phyloP scores from a whole-genome alignment of 2,329 filamentous ascomycete species.

The Fonsecaea erecta region DNA sequence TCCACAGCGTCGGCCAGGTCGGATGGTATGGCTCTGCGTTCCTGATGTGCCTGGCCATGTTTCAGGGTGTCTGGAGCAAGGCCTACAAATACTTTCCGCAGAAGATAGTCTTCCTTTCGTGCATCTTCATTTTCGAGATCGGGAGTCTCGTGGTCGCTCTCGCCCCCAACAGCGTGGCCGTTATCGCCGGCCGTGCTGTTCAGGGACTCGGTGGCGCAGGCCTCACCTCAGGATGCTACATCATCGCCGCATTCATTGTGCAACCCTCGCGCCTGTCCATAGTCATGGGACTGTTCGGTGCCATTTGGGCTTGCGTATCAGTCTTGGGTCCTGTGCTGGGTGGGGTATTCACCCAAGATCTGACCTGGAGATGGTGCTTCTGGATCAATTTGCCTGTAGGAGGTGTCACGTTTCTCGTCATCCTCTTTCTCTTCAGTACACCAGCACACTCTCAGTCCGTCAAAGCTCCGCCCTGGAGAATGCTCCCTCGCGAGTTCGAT shows the following conservation, averaged over 20 bases:
- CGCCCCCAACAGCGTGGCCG: constrained; percentile 39
- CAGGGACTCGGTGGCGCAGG: constrained; percentile 57
- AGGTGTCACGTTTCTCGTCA: constrained; percentile 40
- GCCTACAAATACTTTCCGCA: constrained; percentile 39
- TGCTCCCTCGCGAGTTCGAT: constrained; percentile 38
- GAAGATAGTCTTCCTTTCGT: constrained; percentile 42
- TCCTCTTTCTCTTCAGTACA: constrained; percentile 39
- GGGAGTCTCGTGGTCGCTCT: constrained; percentile 47
- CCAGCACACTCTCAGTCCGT: constrained; percentile 21
- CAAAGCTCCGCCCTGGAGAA: background rate
- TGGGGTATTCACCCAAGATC: constrained; percentile 39
- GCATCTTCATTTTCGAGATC: constrained; percentile 49
- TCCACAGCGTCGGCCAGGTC: constrained; percentile 40
- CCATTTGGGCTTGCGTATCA: constrained; percentile 35
- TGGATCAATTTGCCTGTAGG: constrained; percentile 60
- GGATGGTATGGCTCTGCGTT: constrained; percentile 46
- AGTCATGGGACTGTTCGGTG: constrained; percentile 46
- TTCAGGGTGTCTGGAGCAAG: constrained; percentile 41
- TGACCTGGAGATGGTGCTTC: constrained; percentile 49
- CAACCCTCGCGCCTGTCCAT: constrained; percentile 52
- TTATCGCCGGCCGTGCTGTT: constrained; percentile 57
- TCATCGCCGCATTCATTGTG: constrained; percentile 53
- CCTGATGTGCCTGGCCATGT: constrained; percentile 41
- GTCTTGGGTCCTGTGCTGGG: constrained; percentile 40
- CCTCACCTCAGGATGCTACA: constrained; percentile 42